Base-by-base conservation (phyloP, 495 filamentous ascomycete genomes). In the Aspergillus kassunensis region DNA sequence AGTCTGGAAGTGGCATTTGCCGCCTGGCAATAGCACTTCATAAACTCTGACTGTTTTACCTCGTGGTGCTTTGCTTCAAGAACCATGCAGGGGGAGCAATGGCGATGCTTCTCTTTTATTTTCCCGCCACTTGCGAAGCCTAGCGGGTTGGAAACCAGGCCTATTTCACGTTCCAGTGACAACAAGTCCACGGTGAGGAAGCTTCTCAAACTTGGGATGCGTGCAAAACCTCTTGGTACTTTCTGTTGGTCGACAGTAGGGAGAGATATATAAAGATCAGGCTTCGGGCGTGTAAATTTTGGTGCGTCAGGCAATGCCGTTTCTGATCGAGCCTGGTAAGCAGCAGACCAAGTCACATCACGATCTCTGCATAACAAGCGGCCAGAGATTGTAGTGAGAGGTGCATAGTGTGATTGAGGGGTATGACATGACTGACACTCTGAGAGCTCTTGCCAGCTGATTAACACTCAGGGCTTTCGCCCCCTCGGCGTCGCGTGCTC, bases 251-350 rank as follows among this genome's bases (percentile, higher is more conserved):
- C 34, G 8, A 41, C 25, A 29, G 37, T 50, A 8, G 47, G 47
- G 6, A 50, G 24, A n/a, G 47, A 39, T 19, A 50, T 50, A 19
- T 40, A 50, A 6, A 50, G 47, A 30, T 40, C 34, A 12, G 47
- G 47, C 24, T 39, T 50, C 11, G 47, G 12, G 35, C 12, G 15
- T 27, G 20, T 39, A 12, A 50, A 35, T 35, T 8, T 6, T 4
- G 47, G 47, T 5, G 34, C 35, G 6, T n/a, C n/a, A 27, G 21
- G 3, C 37, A 19, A 33, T 10, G 34, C 25, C 19, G 47, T 50
- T 6, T 20, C 25, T 18, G 34, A 31, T 30, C 37, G 25, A 18
- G 25, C 47, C 4, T 50, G 11, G 7, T n/a, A 11, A 6, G 47
- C 37, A 11, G 34, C 47, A 5, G 3, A 29, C 47, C 47, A 50